Conservation (phyloP, 2,329 filamentous ascomycete species). For the Trichoderma sp. region DNA sequence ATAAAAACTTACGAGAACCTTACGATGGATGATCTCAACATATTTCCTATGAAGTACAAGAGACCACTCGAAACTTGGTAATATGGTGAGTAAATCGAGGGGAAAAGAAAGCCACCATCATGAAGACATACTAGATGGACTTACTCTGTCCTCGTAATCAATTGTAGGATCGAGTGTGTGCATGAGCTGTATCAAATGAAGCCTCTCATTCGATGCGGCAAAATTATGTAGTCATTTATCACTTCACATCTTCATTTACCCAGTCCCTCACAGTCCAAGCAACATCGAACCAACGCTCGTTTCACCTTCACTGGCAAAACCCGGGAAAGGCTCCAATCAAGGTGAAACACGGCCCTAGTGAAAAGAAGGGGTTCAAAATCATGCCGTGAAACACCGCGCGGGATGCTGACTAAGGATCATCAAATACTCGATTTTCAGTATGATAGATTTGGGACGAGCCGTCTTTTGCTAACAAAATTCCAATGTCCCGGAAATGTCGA, state of each 20-base stretch:
- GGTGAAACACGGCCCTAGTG: slow-evolving; percentile 26
- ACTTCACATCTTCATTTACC: too few species aligned
- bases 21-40: too few species aligned
- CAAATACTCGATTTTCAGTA: too few species aligned
- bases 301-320: not conserved
- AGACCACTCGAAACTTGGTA: not conserved
- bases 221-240: not conserved
- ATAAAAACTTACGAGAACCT: too few species aligned
- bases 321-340: slow-evolving; percentile 23
- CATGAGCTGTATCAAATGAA: not conserved
- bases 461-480: too few species aligned
- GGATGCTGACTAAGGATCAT: slow-evolving; percentile 20
- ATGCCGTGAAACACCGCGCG: slow-evolving; percentile 21
- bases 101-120: not conserved
- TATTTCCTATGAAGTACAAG: too few species aligned
- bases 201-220: not conserved
- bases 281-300: not conserved
- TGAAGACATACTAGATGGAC: too few species aligned
- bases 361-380: slow-evolving; percentile 6
- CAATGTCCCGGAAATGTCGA: too few species aligned
- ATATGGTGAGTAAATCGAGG: not conserved
- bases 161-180: not conserved
- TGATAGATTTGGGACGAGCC: too few species aligned
- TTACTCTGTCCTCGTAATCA: too few species aligned
- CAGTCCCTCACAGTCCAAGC: not conserved